Base-by-base conservation (phyloP, 768 basidiomycete species). In the Russula griseocarnosa region DNA sequence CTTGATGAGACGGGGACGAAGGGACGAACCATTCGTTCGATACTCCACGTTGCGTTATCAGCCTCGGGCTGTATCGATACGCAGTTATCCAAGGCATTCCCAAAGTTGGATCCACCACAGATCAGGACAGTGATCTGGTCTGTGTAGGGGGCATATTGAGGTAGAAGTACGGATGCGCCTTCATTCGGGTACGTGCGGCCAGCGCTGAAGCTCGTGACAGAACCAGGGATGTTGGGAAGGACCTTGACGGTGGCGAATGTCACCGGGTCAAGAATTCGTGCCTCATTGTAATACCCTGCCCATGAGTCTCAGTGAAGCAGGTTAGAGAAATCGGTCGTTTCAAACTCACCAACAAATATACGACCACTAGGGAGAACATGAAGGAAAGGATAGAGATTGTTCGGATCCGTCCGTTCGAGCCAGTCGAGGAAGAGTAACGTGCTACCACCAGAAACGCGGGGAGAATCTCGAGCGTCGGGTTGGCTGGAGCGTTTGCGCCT, bases 311-410 rank as follows among this genome's bases (percentile, higher is more conserved):
- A 4, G 28, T 62, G 30, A 58, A 49, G 16, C 1, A 36, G 26
- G 14, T 55, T 28, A 16, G 5, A 47, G 30, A 30, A 1, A 11
- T 3, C 14, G 5, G 5, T 10, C 46, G 11, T 52, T n/a, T 42
- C n/a, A 38, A 11, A 75, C 82, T 56, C 55, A 87, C 89, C 86
- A 46, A 88, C 79, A 71, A 92, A 91, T 69, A 92, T 75, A 38
- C 80, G 79, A 2, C 83, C 83, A 51, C 85, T 85, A 0, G 90
- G 89, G 18, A 92, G 79, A 8, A 90, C 79, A 59, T 86, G 73
- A 38, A 92, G 74, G 78, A 88, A 92, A 0, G 90, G 90, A 69
- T 92, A 92, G 55, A 92, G 73, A 69, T 91, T 91, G 70, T 88
- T 84, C 0, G 90, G 90, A 69, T 92, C 86, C 5, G 90, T 91